Conservation (phyloP, 139 green algal species). For the Dunaliella primolecta region DNA sequence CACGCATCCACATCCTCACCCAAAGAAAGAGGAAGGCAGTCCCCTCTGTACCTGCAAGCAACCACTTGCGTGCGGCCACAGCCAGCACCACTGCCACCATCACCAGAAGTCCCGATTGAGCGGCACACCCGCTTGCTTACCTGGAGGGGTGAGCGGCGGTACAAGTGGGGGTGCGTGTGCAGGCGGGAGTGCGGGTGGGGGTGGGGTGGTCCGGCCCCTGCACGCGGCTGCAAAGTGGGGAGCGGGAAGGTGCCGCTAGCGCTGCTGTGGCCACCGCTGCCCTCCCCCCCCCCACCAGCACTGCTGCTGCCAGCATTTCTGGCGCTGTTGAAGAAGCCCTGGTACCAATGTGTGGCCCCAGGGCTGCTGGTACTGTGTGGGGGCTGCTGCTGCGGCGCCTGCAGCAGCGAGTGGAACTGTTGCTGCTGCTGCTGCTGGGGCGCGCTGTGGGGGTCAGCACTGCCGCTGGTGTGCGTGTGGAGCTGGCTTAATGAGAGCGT, state of each 20-base stretch:
- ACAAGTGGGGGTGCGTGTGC: neutral
- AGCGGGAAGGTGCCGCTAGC: neutral
- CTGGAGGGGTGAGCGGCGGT: neutral
- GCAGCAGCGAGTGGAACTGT: too few species aligned
- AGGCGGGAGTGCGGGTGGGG: neutral
- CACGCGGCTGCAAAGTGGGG: neutral
- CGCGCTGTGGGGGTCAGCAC: too few species aligned
- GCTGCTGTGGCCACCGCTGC: neutral
- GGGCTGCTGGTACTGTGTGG: too few species aligned
- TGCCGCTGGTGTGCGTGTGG: too few species aligned
- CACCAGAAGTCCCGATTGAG: neutral
- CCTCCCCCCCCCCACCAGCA: too few species aligned
- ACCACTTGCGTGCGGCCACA: neutral
- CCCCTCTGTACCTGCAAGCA: neutral
- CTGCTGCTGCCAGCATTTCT: too few species aligned
- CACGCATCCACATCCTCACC: neutral
- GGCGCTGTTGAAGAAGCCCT: too few species aligned
- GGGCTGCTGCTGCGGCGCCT: too few species aligned
- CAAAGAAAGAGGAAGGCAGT: neutral
- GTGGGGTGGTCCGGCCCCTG: neutral
- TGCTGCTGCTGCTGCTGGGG: too few species aligned
- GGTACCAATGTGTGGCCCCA: too few species aligned
- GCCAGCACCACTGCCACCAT: neutral
- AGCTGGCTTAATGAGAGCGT: too few species aligned
- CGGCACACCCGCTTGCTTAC: neutral